These are phyloP conservation scores for Elaeis guineensis DNA, from an alignment of 176 grass and related monocot genomes.

Conservation along the genomic window DNA sequence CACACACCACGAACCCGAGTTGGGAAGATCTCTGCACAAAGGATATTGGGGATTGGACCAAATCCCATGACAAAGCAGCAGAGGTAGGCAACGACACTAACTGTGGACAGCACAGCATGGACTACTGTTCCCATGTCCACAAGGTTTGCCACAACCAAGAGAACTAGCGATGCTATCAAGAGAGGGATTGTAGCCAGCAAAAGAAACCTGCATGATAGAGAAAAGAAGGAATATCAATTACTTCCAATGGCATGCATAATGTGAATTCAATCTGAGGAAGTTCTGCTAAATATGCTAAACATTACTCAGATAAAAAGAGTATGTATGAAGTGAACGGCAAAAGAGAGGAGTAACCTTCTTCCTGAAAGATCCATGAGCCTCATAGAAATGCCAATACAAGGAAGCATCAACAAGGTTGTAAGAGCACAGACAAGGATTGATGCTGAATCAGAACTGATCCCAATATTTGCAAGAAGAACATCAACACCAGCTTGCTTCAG, in stretches of 20 bases:
- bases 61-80: slow-evolving; percentile 94
- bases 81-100: slow-evolving; percentile 76
- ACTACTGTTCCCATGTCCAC: slow-evolving; percentile 39
- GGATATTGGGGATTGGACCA: slow-evolving; percentile 78
- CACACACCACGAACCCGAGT: slow-evolving; percentile 73
- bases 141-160: slow-evolving; percentile 70
- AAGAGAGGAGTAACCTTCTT: slow-evolving; percentile 41
- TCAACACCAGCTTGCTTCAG: slow-evolving; percentile 82
- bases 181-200: slow-evolving; percentile 72
- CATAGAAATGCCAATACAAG: slow-evolving; percentile 88
- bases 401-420: slow-evolving; percentile 84
- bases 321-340: not conserved
- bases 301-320: no score
- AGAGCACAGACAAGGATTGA: slow-evolving; percentile 84
- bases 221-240: not conserved
- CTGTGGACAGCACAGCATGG: slow-evolving; percentile 62
- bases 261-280: no score
- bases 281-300: no score
- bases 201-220: slow-evolving; percentile 50
- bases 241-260: no score
- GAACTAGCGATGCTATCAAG: slow-evolving; percentile 54
- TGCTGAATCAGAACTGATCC: slow-evolving; percentile 83
- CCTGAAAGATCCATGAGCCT: slow-evolving; percentile 94
- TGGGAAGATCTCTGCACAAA: slow-evolving; percentile 86
- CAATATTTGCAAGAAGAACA: slow-evolving; percentile 69